A percentile compares a stretch with the other conserved stretches of the same genome.
Conservation (phyloP, 208 protist genomes). For the Crithidia fasciculata region DNA sequence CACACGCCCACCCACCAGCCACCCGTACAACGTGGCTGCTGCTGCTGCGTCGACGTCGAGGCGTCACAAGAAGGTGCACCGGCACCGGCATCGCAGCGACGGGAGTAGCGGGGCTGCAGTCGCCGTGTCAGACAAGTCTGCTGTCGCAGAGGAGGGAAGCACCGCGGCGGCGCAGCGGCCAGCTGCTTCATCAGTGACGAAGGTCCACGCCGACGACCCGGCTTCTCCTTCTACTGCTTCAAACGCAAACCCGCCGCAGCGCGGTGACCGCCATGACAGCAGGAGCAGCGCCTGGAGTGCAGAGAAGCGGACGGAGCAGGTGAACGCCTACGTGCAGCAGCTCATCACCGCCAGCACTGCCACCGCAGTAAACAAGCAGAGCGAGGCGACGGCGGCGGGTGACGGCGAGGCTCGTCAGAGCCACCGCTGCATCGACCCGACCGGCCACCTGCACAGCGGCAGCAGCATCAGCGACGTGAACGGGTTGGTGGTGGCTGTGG, state of each 20-base stretch:
- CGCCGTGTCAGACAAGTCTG: background rate
- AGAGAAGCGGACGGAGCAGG: conserved; percentile 18
- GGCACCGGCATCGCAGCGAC: background rate
- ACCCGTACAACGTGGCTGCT: conserved; percentile 18
- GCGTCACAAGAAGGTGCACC: conserved; percentile 7
- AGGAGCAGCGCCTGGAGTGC: background rate
- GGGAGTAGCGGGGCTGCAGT: background rate
- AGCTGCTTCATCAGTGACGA: too few relatives aligned
- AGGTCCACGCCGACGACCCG: too few relatives aligned
- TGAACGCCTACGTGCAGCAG: conserved; percentile 23
- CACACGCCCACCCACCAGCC: background rate
- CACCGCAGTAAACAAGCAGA: background rate
- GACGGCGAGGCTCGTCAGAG: too few relatives aligned
- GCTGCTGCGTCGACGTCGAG: background rate
- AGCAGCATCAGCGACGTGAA: background rate
- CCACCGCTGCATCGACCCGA: too few relatives aligned
- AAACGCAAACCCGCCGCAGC: too few relatives aligned
- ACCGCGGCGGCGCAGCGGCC: background rate
- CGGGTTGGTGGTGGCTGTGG: background rate
- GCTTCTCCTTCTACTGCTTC: too few relatives aligned
- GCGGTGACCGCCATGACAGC: background rate
- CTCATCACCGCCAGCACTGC: background rate
- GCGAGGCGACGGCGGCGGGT: too few relatives aligned
- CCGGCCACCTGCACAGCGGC: background rate
- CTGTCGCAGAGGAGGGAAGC: background rate